Conservation (phyloP, 768 basidiomycete species). For the Cyathus striatus region DNA sequence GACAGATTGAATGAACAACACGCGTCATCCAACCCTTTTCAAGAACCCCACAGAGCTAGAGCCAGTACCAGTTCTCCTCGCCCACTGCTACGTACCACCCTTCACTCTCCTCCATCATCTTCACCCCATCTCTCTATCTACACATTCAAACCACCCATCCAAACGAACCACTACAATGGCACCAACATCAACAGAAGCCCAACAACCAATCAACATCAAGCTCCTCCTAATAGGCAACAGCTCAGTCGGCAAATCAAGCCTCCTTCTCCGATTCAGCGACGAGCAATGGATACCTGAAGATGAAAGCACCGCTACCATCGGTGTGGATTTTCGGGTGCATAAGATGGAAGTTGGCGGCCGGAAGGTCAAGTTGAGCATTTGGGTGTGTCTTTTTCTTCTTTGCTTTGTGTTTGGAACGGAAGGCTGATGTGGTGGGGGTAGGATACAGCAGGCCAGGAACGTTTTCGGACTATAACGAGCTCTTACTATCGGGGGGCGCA, state of each 20-base stretch:
- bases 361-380: slow-evolving; percentile 92
- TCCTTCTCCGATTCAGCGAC: slow-evolving; percentile 92
- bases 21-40: no score
- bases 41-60: no score
- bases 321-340: slow-evolving; percentile 84
- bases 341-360: slow-evolving; percentile 82
- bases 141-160: no score
- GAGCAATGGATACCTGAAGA: slow-evolving; percentile 93
- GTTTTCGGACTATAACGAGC: slow-evolving; percentile 92
- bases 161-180: no score
- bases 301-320: slow-evolving; percentile 81
- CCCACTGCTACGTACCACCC: no score
- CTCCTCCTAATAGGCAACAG: slow-evolving; percentile 83
- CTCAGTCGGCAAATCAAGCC: slow-evolving; percentile 89
- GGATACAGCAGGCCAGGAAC: slow-evolving; percentile 97
- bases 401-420: neutral
- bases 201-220: slow-evolving; percentile 66
- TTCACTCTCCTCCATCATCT: no score
- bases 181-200: slow-evolving; percentile 20
- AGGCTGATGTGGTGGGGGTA: slow-evolving; percentile 19
- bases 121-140: no score
- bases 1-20: no score
- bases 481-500: slow-evolving; percentile 92
- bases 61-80: no score
- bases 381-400: slow-evolving; percentile 54